Conservation (phyloP, 2,329 filamentous ascomycete species). For the Pezicula carpinea region DNA sequence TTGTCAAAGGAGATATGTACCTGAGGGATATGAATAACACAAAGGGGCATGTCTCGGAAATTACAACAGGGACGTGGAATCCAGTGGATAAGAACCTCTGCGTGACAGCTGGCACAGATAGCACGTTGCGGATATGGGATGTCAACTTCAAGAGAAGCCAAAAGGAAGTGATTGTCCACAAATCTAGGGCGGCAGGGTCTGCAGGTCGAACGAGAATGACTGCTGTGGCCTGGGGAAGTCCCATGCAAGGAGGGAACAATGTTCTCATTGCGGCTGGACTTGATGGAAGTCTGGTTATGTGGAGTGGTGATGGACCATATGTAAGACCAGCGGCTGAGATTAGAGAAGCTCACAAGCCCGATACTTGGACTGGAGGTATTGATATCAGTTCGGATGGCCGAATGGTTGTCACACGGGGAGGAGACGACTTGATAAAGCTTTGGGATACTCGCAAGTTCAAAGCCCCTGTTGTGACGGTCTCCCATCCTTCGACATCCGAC, state of each 20-base stretch:
- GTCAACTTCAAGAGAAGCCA: constrained; percentile 86
- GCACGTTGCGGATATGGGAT: constrained; percentile 95
- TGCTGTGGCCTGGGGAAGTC: constrained; percentile 78
- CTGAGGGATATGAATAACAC: constrained; percentile 95
- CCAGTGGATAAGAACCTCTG: constrained; percentile 80
- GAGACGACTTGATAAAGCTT: constrained; percentile 88
- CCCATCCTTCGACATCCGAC: constrained; percentile 76
- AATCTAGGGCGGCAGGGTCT: constrained; percentile 81
- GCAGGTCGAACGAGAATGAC: constrained; percentile 94
- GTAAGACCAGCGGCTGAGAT: constrained; percentile 79
- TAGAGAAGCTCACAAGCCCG: constrained; percentile 71
- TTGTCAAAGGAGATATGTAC: constrained; percentile 98
- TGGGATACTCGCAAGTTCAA: constrained; percentile 99
- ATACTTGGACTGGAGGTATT: constrained; percentile 88
- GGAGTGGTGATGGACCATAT: constrained; percentile 83
- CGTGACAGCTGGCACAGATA: constrained; percentile 90
- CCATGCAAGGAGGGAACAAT: constrained; percentile 71
- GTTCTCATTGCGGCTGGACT: constrained; percentile 77
- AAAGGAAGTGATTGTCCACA: constrained; percentile 92
- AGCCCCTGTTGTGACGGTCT: constrained; percentile 72
- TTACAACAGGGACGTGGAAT: constrained; percentile 87
- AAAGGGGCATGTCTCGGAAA: constrained; percentile 91
- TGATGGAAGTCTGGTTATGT: constrained; percentile 89
- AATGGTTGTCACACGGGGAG: constrained; percentile 84
- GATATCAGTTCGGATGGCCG: constrained; percentile 89